phyloP scores from a whole-genome alignment of 2,329 filamentous ascomycete species.

The Aspergillus pseudoviridinutans region DNA sequence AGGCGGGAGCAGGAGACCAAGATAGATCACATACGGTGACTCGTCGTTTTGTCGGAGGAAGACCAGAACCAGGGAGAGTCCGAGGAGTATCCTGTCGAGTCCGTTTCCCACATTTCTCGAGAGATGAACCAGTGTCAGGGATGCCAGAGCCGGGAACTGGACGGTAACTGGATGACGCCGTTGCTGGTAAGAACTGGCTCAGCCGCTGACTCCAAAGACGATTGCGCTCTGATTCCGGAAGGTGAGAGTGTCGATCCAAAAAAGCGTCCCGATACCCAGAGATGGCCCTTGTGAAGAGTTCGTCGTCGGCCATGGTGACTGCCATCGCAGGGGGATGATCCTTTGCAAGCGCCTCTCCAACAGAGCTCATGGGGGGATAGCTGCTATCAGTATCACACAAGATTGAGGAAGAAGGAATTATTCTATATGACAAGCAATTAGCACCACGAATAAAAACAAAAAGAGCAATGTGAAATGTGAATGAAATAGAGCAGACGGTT shows the following conservation, averaged over 20 bases:
- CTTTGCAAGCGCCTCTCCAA: constrained; percentile 12
- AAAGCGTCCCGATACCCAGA: constrained; percentile 40
- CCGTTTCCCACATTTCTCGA: constrained; percentile 39
- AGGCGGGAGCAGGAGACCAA: constrained; percentile 36
- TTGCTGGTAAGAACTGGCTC: constrained; percentile 35
- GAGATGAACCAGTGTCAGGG: constrained; percentile 16
- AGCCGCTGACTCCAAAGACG: constrained; percentile 39
- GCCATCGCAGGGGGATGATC: constrained; percentile 27
- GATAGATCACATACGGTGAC: constrained; percentile 44
- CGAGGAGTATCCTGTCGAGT: constrained; percentile 40
- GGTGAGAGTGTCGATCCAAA: constrained; percentile 39
- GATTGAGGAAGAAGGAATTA: constrained; percentile 2
- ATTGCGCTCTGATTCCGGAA: constrained; percentile 39
- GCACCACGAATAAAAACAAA: constrained; percentile 4
- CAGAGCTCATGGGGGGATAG: constrained; percentile 9
- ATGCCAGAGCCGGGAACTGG: constrained; percentile 18
- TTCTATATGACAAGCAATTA: constrained; percentile 7
- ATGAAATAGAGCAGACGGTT: constrained; percentile 5
- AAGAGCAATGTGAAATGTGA: constrained; percentile 3
- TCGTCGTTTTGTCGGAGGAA: constrained; percentile 41
- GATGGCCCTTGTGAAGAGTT: constrained; percentile 39
- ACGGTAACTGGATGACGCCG: constrained; percentile 17
- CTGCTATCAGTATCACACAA: constrained; percentile 31
- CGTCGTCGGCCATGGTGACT: constrained; percentile 35
- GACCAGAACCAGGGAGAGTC: constrained; percentile 37